Evolutionary conservation across 306 rosid species (phyloP).

Genomic region (Quercus agrifolia): DNA sequence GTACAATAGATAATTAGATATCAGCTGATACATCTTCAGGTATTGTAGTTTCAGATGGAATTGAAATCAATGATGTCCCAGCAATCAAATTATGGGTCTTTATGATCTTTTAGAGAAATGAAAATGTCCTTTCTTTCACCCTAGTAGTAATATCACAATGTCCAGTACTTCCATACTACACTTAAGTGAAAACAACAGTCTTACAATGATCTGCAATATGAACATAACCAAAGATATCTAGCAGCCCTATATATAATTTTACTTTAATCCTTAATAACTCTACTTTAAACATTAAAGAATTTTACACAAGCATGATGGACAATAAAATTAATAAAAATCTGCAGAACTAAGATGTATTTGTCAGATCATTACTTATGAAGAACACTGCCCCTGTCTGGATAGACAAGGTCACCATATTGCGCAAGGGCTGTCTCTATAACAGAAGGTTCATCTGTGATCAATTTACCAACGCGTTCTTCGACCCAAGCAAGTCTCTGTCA

Average conservation of each 20-base stretch:
- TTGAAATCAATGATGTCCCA: background rate
- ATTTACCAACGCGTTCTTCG: conserved; percentile 86
- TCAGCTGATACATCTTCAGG: background rate
- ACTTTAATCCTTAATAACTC: background rate
- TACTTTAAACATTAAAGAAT: background rate
- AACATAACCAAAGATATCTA: background rate
- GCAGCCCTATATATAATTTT: background rate
- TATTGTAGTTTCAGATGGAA: background rate
- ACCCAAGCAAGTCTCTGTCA: conserved; percentile 67
- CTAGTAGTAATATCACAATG: background rate
- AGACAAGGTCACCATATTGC: conserved; percentile 85
- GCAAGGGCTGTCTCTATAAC: conserved; percentile 77
- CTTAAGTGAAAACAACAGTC: background rate
- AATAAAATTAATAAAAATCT: background rate
- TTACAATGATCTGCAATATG: background rate
- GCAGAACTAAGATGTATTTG: conserved; percentile 19
- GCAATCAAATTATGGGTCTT: background rate
- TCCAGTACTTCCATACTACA: background rate
- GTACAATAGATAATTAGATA: background rate
- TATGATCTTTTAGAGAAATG: background rate
- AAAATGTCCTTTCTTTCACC: background rate
- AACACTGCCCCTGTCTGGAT: conserved; percentile 66
- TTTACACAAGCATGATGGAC: background rate
- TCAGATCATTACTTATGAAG: conserved; percentile 65
- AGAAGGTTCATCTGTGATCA: conserved; percentile 76